Base-by-base conservation (phyloP, 257 asterid genomes). In the Rauvolfia tetraphylla region DNA sequence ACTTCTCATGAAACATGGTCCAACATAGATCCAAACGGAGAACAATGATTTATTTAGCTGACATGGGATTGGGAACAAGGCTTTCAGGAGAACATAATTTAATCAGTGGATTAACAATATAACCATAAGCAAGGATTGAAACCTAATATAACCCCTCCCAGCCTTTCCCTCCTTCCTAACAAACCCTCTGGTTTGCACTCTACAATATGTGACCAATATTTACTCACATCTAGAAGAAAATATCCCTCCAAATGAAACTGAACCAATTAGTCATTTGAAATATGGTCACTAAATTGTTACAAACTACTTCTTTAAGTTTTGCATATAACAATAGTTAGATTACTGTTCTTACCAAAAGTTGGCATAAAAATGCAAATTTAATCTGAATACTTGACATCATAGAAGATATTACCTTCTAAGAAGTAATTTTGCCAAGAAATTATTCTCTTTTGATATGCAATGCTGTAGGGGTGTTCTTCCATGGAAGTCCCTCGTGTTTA, bases 391-490 rank as follows among this genome's bases (percentile, higher is more conserved):
- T 33, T 4, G 14, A 10, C 23, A 22, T 8, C 29, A 34, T 3
- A 48, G 33, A 73, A 76, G 69, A 69, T 54, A 74, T 84, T 84
- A 95, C 99, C 99, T 95, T 87, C 96, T 87, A 72, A 95, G 96
- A 81, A 95, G 82, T 80, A 90, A 82, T 84, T 92, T 95, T 36
- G 99, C 98, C 82, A 89, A 85, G 62, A 78, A 80, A 78, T 88
- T 90, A 82, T 89, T 90, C 81, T 98, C 96, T 78, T 79, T 83
- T 83, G 88, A 54, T 79, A 95, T 89, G 93, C 99, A 95, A 87
- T 95, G 96, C 67, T 85, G 98, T 63, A 95, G 84, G 80, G 99
- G 95, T 69, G 99, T 92, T 82, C 97, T 85, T 73, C 97, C 95
- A 76, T 91, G 97, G 73, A 85, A 81, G 81, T 95, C 99, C 63